Evolutionary conservation across 768 basidiomycete species (phyloP).

Genomic region (Tulasnella sp.): DNA sequence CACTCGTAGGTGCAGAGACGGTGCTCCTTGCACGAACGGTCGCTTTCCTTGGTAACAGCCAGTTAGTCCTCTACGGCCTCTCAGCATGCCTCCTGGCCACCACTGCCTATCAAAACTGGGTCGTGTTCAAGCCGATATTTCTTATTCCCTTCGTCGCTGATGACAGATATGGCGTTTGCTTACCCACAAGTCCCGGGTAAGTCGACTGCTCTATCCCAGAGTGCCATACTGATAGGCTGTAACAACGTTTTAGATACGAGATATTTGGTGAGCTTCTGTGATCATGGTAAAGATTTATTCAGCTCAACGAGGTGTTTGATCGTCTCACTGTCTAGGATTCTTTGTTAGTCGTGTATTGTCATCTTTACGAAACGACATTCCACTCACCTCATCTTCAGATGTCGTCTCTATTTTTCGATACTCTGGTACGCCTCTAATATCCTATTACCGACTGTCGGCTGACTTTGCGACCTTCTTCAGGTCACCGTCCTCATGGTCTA

Average conservation of each 20-base stretch:
- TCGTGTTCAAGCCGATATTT: slow-evolving; percentile 8
- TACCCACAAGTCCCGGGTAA: neutral
- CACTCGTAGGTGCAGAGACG: neutral
- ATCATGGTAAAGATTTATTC: neutral
- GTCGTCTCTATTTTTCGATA: slow-evolving; percentile 2
- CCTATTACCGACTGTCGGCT: neutral
- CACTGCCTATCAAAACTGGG: slow-evolving; percentile 13
- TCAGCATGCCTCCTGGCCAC: slow-evolving; percentile 1
- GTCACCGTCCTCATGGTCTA: neutral
- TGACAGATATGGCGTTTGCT: neutral
- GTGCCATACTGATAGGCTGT: neutral
- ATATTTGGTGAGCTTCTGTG: neutral
- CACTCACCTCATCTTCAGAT: neutral
- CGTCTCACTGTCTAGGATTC: neutral
- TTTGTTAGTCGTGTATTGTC: neutral
- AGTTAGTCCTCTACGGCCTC: neutral
- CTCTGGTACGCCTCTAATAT: neutral
- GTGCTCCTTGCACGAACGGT: slow-evolving; percentile 4
- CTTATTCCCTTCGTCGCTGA: slow-evolving; percentile 3
- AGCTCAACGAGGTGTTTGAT: neutral
- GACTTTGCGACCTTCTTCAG: neutral
- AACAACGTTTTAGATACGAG: neutral
- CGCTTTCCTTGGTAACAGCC: slow-evolving; percentile 4
- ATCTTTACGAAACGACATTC: neutral
- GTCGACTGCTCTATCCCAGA: neutral